A percentile compares a stretch with the other conserved stretches of the same genome.
Conservation (phyloP, 768 basidiomycete species). For the Boletus subcaerulescens region DNA sequence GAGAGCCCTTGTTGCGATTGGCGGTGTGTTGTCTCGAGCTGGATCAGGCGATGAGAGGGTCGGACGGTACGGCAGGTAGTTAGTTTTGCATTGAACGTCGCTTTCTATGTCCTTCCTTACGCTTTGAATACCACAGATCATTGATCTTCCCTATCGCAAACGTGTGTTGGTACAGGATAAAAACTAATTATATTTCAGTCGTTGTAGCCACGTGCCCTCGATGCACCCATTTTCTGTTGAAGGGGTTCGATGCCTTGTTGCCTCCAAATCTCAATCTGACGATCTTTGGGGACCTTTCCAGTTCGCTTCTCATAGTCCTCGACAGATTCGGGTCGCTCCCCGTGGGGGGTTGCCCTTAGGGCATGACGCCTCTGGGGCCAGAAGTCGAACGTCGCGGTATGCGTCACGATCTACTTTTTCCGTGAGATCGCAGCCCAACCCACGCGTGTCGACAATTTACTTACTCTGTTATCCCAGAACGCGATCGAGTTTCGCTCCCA, state of each 20-base stretch:
- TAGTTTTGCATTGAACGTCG: constrained; percentile 1
- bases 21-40: constrained; percentile 23
- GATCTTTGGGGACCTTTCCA: constrained; percentile 70
- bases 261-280: constrained; percentile 70
- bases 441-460: background rate
- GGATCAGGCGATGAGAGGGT: constrained; percentile 13
- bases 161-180: constrained; percentile 6
- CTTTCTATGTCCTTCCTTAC: background rate
- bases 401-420: constrained; percentile 55
- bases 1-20: constrained; percentile 17
- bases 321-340: constrained; percentile 74
- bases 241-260: constrained; percentile 53
- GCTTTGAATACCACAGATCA: background rate
- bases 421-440: background rate
- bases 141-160: background rate
- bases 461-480: constrained; percentile 86
- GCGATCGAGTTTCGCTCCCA: constrained; percentile 78
- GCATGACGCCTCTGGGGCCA: constrained; percentile 78
- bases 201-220: constrained; percentile 55
- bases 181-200: constrained; percentile 39
- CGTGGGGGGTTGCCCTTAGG: constrained; percentile 77
- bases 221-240: constrained; percentile 25
- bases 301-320: constrained; percentile 61
- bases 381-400: constrained; percentile 81
- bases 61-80: background rate